Evolutionary conservation across 1,139 yeast species (phyloP), one percentile per base, ranked within the genome.

Genomic region (Yamadazyma mexicana): DNA sequence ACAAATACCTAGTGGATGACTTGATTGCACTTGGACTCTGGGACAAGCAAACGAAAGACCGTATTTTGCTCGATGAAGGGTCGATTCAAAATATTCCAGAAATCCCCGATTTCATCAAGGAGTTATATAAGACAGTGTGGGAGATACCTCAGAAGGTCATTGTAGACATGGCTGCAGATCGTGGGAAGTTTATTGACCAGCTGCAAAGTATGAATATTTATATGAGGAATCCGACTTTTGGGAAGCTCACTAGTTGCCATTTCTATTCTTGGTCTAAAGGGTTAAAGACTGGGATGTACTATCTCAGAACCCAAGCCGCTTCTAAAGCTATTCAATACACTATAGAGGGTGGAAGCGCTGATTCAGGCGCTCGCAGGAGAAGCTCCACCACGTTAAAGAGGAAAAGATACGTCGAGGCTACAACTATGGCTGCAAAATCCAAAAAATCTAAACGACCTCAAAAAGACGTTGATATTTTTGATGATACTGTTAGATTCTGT

Each of bases 181-280:
- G 98, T 56, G 86, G 92, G 34, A 88, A 95, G 22, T 92, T 80
- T 66, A 83, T 92, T 58, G 98, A 92, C 64, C 98, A 92, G 65
- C 87, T 94, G 47, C 98, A 92, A 68, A 82, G 94, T 40, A 72
- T 92, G 76, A 92, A 91, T 64, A 81, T 91, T 52, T 86, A 87
- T 68, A 73, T 91, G 62, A 81, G 78, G 59, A 79, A 83, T 42
- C 97, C 97, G 37, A 87, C 97, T 1, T 82, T 87, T 82, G 95
- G 95, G 47, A 91, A 91, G 62, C 75, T 92, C 50, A 91, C 98
- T n/a, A 79, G 91, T 55, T 91, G 91, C 94, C 98, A 92, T 64
- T 92, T 92, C 70, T 88, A 91, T 61, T 96, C 96, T 33, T 92
- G 98, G 98, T 84, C 84, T 65, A 86, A 83, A 71, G 98, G 98